Base-by-base conservation (phyloP, 805 yeast species). In the Kodamaea lidongshanica region DNA sequence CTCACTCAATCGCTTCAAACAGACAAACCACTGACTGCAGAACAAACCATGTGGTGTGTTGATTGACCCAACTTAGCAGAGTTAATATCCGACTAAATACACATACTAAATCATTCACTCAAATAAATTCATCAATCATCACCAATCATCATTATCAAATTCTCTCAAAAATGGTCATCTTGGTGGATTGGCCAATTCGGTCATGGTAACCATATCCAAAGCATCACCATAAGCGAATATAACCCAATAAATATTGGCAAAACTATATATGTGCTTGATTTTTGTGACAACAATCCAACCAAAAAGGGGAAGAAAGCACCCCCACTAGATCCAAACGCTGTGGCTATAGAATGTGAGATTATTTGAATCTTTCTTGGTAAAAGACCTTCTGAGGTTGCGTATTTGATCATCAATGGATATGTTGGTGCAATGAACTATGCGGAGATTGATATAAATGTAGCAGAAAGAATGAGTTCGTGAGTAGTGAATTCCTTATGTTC, bases 371-470 rank as follows among this genome's bases (percentile, higher is more conserved):
- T 46, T 13, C 52, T 30, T 4, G 52, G 52, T 23, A 49, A 39
- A 35, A 46, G 39, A 2, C 34, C 41, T 12, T 32, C 32, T 35
- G 21, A 35, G 5, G 46, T 36, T 7, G 39, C 47, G 8, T 37
- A 40, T 4, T 51, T 34, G 23, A 49, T 35, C 52, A 46, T 39
- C 27, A 46, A 35, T 5, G 53, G 53, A 25, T 49, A 48, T 5
- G 39, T 38, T 1, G 52, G 53, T 1, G 52, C 54, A 21, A 77
- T 67, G 41, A 69, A 70, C 3, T 75, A 47, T 2, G 88, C 89
- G 16, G 71, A 61, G 1, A 69, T 32, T 4, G 77, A 55, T 17
- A 67, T 63, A 29, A 61, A 56, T 1, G 70, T 55, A 4, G 74
- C 74, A 17, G n/a, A n/a, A n/a, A n/a, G n/a, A n/a, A n/a, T n/a